Base-by-base conservation (phyloP, 805 yeast species). In the Grigorovia jiainica region DNA sequence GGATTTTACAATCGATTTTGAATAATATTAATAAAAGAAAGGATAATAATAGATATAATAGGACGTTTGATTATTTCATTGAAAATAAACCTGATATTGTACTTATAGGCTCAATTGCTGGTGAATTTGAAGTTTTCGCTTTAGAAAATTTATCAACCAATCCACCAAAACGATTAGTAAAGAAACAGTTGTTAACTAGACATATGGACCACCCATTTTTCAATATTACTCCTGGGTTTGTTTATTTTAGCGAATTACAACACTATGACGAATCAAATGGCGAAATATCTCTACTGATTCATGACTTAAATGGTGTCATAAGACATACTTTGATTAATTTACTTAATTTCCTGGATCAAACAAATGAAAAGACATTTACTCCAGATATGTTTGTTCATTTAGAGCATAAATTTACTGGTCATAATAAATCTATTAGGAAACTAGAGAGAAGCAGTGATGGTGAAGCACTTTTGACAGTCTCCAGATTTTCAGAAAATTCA, bases 331-430 rank as follows among this genome's bases (percentile, higher is more conserved):
- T 51, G 25, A 30, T 64, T 16, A 55, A 60, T 44, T 25, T 58
- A 7, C 35, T 50, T 42, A 25, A 53, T 35, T 25, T 63, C 41
- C 29, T 60, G 51, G 24, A 44, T 41, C 38, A 41, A 27, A 9
- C 42, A 21, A 38, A 34, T 6, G 25, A 33, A 18, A 25, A 21
- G 25, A n/a, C 17, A 13, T 48, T 47, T 5, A 36, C 47, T 5
- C 24, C 35, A 2, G 34, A 47, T 5, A 37, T 50, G 6, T 43
- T 53, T 0, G 65, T 61, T 4, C 41, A 45, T 5, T 48, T 78
- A 8, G 64, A 68, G 19, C 71, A 78, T 47, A 79, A 82, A 49
- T 75, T 81, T 42, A 86, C 94, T 1, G 97, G 97, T 1, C 96
- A 87, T 55, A 73, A 77, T 42, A 87, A 87, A 55, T 84, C 95